Percentiles rank a stretch among this genome's conserved stretches.
Evolutionary conservation across 768 basidiomycete species (phyloP).

Genomic region (Lentinula lateritia): DNA sequence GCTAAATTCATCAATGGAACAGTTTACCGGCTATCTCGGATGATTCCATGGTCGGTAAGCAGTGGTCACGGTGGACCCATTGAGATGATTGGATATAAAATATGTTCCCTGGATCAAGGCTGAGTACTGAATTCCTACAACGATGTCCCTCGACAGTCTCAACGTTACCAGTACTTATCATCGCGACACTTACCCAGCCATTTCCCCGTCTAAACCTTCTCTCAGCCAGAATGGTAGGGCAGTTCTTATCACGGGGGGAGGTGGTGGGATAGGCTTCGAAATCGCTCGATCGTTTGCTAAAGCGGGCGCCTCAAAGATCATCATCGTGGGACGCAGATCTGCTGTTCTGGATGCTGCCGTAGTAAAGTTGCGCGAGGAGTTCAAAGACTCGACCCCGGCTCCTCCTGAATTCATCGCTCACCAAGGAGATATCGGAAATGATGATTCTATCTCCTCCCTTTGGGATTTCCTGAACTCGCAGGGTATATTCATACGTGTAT

Average conservation of each 20-base stretch:
- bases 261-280: conserved; percentile 1
- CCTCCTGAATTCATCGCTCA: neutral
- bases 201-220: neutral
- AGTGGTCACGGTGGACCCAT: too few relatives aligned
- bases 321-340: neutral
- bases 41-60: neutral
- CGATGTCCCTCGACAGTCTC: neutral
- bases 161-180: neutral
- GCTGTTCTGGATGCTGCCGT: neutral
- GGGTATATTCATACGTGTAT: neutral
- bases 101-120: neutral
- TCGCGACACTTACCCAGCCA: neutral
- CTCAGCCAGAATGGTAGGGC: neutral
- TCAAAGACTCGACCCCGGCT: neutral
- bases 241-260: neutral
- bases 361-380: neutral
- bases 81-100: neutral
- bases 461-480: neutral
- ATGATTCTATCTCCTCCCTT: neutral
- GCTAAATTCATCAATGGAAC: neutral
- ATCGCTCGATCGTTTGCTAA: neutral
- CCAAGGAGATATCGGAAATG: neutral
- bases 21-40: neutral
- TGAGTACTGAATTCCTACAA: neutral
- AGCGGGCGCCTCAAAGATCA: neutral